A percentile compares a stretch with the other conserved stretches of the same genome.
Conservation (phyloP, 495 filamentous ascomycete genomes). For the Xylaria nigripes region DNA sequence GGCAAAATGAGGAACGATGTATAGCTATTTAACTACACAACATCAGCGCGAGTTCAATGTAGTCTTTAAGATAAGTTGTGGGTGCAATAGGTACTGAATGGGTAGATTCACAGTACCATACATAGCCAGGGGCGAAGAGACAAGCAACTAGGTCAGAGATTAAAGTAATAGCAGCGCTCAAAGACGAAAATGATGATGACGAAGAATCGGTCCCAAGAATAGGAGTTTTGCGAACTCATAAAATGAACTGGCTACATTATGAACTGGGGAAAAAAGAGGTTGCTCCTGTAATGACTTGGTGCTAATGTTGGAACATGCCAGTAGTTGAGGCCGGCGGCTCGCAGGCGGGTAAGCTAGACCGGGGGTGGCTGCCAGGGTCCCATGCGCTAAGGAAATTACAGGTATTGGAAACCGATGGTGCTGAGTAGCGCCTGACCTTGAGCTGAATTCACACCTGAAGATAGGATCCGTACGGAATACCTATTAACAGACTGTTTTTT, state of each 20-base stretch:
- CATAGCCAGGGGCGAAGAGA: background rate
- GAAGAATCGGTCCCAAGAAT: constrained; percentile 3
- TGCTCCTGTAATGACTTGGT: background rate
- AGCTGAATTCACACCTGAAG: too few relatives aligned
- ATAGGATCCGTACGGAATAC: too few relatives aligned
- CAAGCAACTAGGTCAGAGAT: background rate
- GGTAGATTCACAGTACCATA: background rate
- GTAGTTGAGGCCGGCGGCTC: constrained; percentile 2
- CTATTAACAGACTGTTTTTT: too few relatives aligned
- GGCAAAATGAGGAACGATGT: background rate
- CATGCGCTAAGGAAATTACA: background rate
- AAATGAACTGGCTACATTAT: background rate
- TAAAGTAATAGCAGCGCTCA: background rate
- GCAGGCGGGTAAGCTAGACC: constrained; percentile 7
- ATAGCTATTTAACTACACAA: background rate
- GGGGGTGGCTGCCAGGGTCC: background rate
- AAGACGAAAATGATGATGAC: background rate
- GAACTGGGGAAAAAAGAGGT: constrained; percentile 1
- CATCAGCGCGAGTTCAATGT: background rate
- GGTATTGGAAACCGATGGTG: background rate
- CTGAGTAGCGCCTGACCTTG: background rate
- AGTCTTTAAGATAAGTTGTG: background rate
- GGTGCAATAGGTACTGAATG: background rate
- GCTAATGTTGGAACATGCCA: background rate
- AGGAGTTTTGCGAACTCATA: constrained; percentile 10